phyloP scores from a whole-genome alignment of 306 rosid genomes.

The Vigna mungo region DNA sequence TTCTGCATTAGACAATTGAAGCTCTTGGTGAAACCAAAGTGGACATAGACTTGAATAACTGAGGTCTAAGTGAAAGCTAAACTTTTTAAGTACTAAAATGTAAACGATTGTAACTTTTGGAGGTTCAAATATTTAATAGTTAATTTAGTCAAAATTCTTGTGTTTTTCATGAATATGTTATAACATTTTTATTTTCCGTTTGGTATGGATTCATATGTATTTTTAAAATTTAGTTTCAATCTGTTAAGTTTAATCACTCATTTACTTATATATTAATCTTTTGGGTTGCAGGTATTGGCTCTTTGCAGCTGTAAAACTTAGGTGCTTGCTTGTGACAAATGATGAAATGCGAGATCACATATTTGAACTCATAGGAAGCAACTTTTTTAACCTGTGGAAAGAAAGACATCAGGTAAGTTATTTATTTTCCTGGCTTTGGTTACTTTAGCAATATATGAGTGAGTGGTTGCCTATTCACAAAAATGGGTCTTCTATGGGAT shows the following conservation, averaged over 20 bases:
- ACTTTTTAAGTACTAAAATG: background rate
- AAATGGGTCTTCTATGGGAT: constrained; percentile 3
- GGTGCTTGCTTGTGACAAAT: constrained; percentile 88
- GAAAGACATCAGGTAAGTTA: constrained; percentile 85
- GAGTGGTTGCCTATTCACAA: background rate
- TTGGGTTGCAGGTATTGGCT: constrained; percentile 80
- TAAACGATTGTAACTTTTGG: background rate
- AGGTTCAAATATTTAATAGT: background rate
- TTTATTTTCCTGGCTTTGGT: constrained; percentile 35
- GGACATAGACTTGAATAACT: background rate
- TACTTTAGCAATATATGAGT: background rate
- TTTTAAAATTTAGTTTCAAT: constrained; percentile 36
- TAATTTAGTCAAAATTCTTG: background rate
- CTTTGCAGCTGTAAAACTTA: constrained; percentile 80
- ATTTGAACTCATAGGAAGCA: constrained; percentile 83
- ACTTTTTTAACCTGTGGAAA: constrained; percentile 89
- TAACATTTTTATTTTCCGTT: constrained; percentile 1
- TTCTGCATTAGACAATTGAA: background rate
- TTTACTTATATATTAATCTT: constrained; percentile 28
- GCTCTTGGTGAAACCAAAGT: background rate
- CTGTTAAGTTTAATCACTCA: background rate
- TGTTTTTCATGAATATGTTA: background rate
- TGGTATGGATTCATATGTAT: constrained; percentile 2
- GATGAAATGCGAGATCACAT: constrained; percentile 98
- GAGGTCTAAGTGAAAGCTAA: background rate